Conservation (phyloP, 148 eudicot species). For the Amaranthus palmeri region DNA sequence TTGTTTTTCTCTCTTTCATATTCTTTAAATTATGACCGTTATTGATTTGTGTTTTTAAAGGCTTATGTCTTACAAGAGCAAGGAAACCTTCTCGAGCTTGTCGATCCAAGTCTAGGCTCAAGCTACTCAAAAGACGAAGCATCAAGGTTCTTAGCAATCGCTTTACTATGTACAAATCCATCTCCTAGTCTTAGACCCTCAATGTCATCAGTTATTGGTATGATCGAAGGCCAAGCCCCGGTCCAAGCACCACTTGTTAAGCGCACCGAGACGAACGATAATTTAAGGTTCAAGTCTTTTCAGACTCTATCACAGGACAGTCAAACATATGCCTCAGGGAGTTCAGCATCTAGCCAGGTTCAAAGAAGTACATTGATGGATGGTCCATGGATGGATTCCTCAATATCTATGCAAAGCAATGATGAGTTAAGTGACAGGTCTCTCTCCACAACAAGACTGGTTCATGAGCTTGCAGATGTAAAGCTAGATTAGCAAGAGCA, state of each 20-base stretch:
- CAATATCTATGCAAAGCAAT: slow-evolving; percentile 29
- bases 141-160: slow-evolving; percentile 38
- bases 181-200: slow-evolving; percentile 72
- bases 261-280: slow-evolving; percentile 27
- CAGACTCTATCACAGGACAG: slow-evolving; percentile 46
- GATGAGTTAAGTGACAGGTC: slow-evolving; percentile 23
- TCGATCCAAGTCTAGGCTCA: slow-evolving; percentile 62
- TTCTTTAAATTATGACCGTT: not conserved
- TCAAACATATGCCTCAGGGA: slow-evolving; percentile 32
- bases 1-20: not conserved
- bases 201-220: slow-evolving; percentile 66
- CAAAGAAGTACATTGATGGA: slow-evolving; percentile 40
- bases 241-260: slow-evolving; percentile 56
- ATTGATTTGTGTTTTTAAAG: slow-evolving; percentile 29
- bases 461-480: slow-evolving; percentile 9
- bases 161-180: slow-evolving; percentile 62
- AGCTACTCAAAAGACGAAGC: slow-evolving; percentile 56
- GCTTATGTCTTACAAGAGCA: slow-evolving; percentile 86
- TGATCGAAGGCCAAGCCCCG: slow-evolving; percentile 54
- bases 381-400: slow-evolving; percentile 48
- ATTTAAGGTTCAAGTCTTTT: slow-evolving; percentile 46
- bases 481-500: not conserved
- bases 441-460: slow-evolving; percentile 23
- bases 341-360: slow-evolving; percentile 30
- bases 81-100: slow-evolving; percentile 73